Conservation (phyloP, 2,329 filamentous ascomycete species). For the Neocatenulostroma microsporum region DNA sequence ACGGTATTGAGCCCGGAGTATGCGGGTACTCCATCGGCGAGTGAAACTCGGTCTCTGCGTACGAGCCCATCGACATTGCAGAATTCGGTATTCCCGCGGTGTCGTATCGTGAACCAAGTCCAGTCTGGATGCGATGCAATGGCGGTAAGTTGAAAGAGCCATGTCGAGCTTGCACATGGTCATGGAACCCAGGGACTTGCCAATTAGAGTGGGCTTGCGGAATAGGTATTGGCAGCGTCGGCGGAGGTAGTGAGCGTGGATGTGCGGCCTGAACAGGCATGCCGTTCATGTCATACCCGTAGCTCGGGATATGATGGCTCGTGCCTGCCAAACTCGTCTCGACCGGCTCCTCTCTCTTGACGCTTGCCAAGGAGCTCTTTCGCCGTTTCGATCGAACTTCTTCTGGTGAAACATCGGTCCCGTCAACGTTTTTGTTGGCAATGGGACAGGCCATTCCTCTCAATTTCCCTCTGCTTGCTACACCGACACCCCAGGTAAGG, state of each 20-base stretch:
- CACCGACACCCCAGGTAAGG: conserved; percentile 91
- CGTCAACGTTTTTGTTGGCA: conserved; percentile 35
- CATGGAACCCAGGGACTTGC: conserved; percentile 32
- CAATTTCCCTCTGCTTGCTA: conserved; percentile 90
- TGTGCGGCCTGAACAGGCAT: conserved; percentile 3
- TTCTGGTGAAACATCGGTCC: conserved; percentile 10
- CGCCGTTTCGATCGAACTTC: conserved; percentile 14
- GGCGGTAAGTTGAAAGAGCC: conserved; percentile 9
- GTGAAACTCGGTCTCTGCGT: conserved; percentile 41
- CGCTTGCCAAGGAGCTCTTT: conserved; percentile 18
- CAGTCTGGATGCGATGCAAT: conserved; percentile 9
- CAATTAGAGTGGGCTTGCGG: conserved; percentile 27
- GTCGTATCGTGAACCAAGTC: conserved; percentile 33
- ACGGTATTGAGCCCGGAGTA: conserved; percentile 38
- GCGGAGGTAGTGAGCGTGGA: conserved; percentile 4
- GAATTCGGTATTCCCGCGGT: conserved; percentile 37
- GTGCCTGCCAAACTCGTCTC: conserved; percentile 4
- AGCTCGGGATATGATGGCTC: conserved; percentile 2
- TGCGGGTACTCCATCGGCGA: conserved; percentile 42
- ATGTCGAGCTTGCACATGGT: conserved; percentile 24
- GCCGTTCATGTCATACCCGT: background rate
- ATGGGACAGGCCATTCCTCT: conserved; percentile 72
- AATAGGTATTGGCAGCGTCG: conserved; percentile 9
- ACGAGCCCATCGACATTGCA: conserved; percentile 37
- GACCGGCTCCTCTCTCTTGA: conserved; percentile 10